These are phyloP conservation scores for Diplosphaera chodatii DNA, from an alignment of 139 green algal genomes.

Conservation along the genomic window DNA sequence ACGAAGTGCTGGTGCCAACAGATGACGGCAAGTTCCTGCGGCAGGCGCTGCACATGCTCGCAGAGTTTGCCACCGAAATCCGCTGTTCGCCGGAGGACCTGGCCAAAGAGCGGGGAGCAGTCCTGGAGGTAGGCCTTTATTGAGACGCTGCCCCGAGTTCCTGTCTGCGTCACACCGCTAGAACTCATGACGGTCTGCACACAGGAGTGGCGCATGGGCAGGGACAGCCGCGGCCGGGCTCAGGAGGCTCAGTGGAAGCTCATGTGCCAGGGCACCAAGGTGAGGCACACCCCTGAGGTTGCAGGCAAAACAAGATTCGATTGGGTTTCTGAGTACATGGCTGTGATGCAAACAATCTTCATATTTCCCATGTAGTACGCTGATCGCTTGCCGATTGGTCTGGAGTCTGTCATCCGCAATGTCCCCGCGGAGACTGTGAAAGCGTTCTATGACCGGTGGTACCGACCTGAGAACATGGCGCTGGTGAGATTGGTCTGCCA, in stretches of 20 bases:
- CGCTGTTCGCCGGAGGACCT: slow-evolving; percentile 61
- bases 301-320: no score
- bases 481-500: no score
- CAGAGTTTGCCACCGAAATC: slow-evolving; percentile 75
- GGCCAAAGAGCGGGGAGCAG: slow-evolving; percentile 76
- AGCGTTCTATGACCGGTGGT: slow-evolving; percentile 78
- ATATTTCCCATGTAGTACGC: slow-evolving; percentile 74
- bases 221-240: slow-evolving; percentile 50
- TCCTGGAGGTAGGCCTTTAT: slow-evolving; percentile 69
- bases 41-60: slow-evolving; percentile 59
- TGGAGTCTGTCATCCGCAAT: slow-evolving; percentile 60
- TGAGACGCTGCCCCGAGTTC: no score
- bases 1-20: slow-evolving; percentile 44
- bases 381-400: slow-evolving; percentile 77
- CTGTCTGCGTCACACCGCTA: no score
- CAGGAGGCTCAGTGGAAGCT: slow-evolving; percentile 79
- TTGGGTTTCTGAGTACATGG: no score
- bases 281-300: no score
- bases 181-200: no score
- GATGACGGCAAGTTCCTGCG: slow-evolving; percentile 49
- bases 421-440: slow-evolving; percentile 39
- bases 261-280: slow-evolving; percentile 54
- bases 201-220: slow-evolving; percentile 67
- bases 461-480: slow-evolving; percentile 56
- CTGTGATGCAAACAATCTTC: no score